Percentiles rank a stretch among this genome's conserved stretches.
Conservation (phyloP, 805 yeast species). For the Saccharomycopsis sp. region DNA sequence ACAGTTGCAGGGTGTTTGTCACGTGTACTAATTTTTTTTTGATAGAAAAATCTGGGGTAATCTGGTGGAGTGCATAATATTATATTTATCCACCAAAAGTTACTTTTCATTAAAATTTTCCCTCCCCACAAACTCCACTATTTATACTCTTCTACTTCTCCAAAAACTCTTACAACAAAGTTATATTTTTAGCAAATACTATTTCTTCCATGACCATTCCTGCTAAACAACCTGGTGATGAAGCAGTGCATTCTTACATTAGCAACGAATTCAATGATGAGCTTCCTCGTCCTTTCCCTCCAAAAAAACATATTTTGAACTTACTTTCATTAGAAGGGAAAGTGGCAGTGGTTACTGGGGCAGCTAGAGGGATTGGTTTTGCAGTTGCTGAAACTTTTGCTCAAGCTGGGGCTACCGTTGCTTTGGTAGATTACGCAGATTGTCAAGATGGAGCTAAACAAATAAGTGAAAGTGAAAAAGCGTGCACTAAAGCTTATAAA, state of each 20-base stretch:
- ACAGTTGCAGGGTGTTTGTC: too few relatives aligned
- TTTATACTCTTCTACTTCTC: background rate
- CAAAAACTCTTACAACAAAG: too few relatives aligned
- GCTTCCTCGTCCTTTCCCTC: conserved; percentile 16
- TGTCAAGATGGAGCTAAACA: conserved; percentile 33
- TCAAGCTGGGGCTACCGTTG: conserved; percentile 79
- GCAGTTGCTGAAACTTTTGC: conserved; percentile 75
- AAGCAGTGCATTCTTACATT: conserved; percentile 6
- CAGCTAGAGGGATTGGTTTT: conserved; percentile 71
- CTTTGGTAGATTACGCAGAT: conserved; percentile 55
- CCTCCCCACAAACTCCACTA: background rate
- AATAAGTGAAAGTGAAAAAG: conserved; percentile 40
- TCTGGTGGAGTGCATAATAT: too few relatives aligned
- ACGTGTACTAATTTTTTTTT: too few relatives aligned
- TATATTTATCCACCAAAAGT: background rate
- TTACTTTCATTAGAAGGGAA: conserved; percentile 71
- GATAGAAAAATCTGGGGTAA: too few relatives aligned
- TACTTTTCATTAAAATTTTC: background rate
- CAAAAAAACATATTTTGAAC: conserved; percentile 43
- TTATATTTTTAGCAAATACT: background rate
- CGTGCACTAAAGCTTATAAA: conserved; percentile 55
- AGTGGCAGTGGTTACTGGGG: conserved; percentile 75
- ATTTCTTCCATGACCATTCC: conserved; percentile 1
- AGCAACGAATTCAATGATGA: conserved; percentile 7
- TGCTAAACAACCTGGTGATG: conserved; percentile 2